A percentile compares a stretch with the other conserved stretches of the same genome.
Evolutionary conservation across 2,329 filamentous ascomycete genomes (phyloP).

Genomic region (Ophiostoma ips): DNA sequence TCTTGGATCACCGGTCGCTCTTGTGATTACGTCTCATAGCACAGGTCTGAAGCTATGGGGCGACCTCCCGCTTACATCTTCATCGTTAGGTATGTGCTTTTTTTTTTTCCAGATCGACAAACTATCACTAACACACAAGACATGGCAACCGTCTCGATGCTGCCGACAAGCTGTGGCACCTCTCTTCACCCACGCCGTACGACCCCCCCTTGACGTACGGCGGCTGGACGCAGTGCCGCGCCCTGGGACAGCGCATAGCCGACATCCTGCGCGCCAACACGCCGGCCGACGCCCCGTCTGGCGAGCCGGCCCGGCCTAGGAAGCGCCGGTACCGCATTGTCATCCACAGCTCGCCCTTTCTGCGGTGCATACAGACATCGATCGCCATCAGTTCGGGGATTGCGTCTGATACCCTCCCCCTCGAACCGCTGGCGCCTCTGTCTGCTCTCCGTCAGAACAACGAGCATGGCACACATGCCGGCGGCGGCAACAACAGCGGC

Average conservation of each 20-base stretch:
- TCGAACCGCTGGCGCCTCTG: slow-evolving; percentile 7
- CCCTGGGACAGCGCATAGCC: slow-evolving; percentile 72
- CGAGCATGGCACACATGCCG: background rate
- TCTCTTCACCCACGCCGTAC: slow-evolving; percentile 85
- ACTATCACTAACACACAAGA: slow-evolving; percentile 32
- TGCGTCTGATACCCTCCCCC: slow-evolving; percentile 40
- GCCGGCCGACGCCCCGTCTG: slow-evolving; percentile 20
- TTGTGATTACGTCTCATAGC: too few relatives aligned
- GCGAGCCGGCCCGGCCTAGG: slow-evolving; percentile 21
- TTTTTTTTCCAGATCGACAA: background rate
- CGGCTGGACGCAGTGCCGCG: slow-evolving; percentile 77
- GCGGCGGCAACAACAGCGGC: too few relatives aligned
- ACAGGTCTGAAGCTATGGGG: slow-evolving; percentile 24
- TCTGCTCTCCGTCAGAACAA: background rate
- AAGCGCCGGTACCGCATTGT: slow-evolving; percentile 61
- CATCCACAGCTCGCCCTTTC: slow-evolving; percentile 85
- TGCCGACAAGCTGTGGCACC: slow-evolving; percentile 88
- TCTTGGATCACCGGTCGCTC: too few relatives aligned
- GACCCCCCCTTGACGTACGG: slow-evolving; percentile 90
- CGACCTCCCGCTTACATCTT: slow-evolving; percentile 36
- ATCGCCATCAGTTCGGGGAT: slow-evolving; percentile 79
- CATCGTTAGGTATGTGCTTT: slow-evolving; percentile 32
- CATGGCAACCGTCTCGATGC: slow-evolving; percentile 91
- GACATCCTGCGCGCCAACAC: slow-evolving; percentile 47
- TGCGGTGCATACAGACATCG: slow-evolving; percentile 85